A percentile compares a stretch with the other conserved stretches of the same genome.
phyloP scores from a whole-genome alignment of 352 stramenopile species.

The Aphanomyces euteiches region DNA sequence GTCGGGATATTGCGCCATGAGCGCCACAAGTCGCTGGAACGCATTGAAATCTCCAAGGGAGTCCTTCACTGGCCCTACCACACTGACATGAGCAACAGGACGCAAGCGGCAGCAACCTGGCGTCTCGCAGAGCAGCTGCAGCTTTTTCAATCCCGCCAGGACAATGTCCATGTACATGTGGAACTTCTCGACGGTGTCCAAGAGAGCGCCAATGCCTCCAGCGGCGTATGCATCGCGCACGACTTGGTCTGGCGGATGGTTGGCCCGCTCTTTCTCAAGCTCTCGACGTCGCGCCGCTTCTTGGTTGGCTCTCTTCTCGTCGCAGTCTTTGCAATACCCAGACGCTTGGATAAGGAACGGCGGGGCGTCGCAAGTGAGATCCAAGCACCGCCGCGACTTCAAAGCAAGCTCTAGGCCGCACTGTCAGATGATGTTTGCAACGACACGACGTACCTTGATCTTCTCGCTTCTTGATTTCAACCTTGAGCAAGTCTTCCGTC shows the following conservation, averaged over 20 bases:
- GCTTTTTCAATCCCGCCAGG: constrained; percentile 7
- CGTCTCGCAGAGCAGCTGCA: constrained; percentile 13
- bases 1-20: constrained; percentile 56
- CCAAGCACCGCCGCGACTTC: constrained; percentile 54
- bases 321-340: constrained; percentile 62
- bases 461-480: constrained; percentile 37
- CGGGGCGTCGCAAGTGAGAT: constrained; percentile 61
- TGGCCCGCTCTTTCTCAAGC: constrained; percentile 13
- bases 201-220: background rate
- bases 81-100: constrained; percentile 36
- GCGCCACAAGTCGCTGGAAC: constrained; percentile 51
- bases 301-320: constrained; percentile 39
- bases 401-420: constrained; percentile 43
- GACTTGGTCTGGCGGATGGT: constrained; percentile 37
- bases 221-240: constrained; percentile 31
- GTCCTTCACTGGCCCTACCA: constrained; percentile 50
- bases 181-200: constrained; percentile 12
- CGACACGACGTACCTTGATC: constrained; percentile 38
- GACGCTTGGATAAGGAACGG: constrained; percentile 54
- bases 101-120: background rate
- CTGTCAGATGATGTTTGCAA: background rate
- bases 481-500: constrained; percentile 54
- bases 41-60: constrained; percentile 65
- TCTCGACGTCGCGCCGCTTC: constrained; percentile 31
- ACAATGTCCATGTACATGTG: background rate